phyloP scores from a whole-genome alignment of 139 green algal genomes.

The Diplosphaera chodatii region DNA sequence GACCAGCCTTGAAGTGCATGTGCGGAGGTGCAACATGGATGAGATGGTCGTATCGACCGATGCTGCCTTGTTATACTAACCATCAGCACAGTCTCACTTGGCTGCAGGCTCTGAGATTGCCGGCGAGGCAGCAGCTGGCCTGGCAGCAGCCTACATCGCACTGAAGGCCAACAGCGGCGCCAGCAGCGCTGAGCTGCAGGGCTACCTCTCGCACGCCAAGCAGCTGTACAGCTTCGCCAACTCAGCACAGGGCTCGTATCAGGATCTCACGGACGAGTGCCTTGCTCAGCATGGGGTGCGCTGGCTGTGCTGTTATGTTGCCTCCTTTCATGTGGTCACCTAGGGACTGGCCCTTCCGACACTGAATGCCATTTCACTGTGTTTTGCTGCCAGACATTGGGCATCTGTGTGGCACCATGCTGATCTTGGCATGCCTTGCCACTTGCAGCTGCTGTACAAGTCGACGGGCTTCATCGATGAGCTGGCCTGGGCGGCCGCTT shows the following conservation, averaged over 20 bases:
- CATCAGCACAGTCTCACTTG: not conserved
- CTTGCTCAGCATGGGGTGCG: not conserved
- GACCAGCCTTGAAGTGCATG: too few species aligned
- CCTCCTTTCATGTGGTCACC: too few species aligned
- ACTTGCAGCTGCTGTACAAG: not conserved
- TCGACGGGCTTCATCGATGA: not conserved
- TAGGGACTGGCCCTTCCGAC: too few species aligned
- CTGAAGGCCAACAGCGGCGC: slow-evolving; percentile 5
- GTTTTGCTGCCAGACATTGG: too few species aligned
- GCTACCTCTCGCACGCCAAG: slow-evolving; percentile 8
- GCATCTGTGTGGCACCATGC: too few species aligned
- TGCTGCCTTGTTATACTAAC: not conserved
- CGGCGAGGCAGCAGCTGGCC: slow-evolving; percentile 11
- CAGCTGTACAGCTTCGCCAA: slow-evolving; percentile 21
- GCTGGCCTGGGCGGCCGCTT: slow-evolving; percentile 30
- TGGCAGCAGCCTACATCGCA: slow-evolving; percentile 10
- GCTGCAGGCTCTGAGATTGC: slow-evolving; percentile 14
- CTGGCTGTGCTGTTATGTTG: not conserved
- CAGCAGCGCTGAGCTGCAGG: not conserved
- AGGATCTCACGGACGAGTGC: not conserved
- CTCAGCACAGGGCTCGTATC: slow-evolving; percentile 4
- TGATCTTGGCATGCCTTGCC: not conserved
- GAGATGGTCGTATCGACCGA: too few species aligned
- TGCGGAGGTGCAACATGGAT: too few species aligned
- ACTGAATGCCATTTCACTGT: too few species aligned